Percentiles rank a stretch among this genome's conserved stretches.
Evolutionary conservation across 2,329 filamentous ascomycete genomes (phyloP).

Genomic region (Epichloe festucae): DNA sequence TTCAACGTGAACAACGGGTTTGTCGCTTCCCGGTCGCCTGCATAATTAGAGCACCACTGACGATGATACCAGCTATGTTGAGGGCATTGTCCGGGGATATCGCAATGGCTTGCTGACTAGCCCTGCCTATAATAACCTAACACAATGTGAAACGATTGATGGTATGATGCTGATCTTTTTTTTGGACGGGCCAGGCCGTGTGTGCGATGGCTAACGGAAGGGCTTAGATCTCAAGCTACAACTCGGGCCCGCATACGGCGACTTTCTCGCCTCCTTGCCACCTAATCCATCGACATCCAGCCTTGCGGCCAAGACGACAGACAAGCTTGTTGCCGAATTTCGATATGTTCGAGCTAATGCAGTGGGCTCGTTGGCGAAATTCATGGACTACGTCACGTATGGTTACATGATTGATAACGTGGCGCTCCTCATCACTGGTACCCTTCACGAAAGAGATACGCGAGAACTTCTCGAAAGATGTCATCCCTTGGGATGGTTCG

Average conservation of each 20-base stretch:
- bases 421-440: slow-evolving; percentile 92
- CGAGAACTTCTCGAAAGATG: slow-evolving; percentile 89
- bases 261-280: slow-evolving; percentile 85
- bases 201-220: not conserved
- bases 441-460: slow-evolving; percentile 92
- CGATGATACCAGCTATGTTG: slow-evolving; percentile 59
- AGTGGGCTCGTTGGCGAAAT: slow-evolving; percentile 78
- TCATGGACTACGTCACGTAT: slow-evolving; percentile 97
- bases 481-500: slow-evolving; percentile 96
- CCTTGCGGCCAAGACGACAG: slow-evolving; percentile 88
- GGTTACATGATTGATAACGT: slow-evolving; percentile 99
- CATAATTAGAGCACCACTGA: slow-evolving; percentile 17
- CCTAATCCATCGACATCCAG: slow-evolving; percentile 94
- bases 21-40: slow-evolving; percentile 15
- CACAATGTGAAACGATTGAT: slow-evolving; percentile 95
- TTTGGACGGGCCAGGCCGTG: not conserved
- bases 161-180: slow-evolving; percentile 34
- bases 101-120: slow-evolving; percentile 83
- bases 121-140: slow-evolving; percentile 88
- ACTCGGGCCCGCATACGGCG: slow-evolving; percentile 90
- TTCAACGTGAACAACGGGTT: slow-evolving; percentile 94
- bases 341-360: slow-evolving; percentile 91
- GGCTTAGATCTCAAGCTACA: slow-evolving; percentile 89
- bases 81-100: slow-evolving; percentile 95
- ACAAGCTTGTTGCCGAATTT: slow-evolving; percentile 96